These are phyloP conservation scores for Fusarium humuli DNA, from an alignment of 2,329 filamentous ascomycete species.

Conservation along the genomic window DNA sequence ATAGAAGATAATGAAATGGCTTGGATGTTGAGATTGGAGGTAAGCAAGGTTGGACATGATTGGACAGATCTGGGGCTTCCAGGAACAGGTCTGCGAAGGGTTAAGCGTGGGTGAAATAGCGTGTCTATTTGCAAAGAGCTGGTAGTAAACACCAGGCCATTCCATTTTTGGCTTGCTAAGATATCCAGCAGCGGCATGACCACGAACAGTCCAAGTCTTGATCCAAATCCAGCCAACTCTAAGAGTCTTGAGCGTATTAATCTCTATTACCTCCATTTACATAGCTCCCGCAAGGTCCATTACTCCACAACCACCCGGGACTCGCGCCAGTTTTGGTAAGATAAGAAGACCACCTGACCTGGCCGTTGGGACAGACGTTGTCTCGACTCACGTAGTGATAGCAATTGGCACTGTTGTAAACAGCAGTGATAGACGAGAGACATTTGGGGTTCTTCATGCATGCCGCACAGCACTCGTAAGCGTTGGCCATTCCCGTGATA, in stretches of 20 bases:
- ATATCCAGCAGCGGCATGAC: no score
- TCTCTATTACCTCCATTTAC: no score
- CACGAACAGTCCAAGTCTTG: no score
- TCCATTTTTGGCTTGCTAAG: no score
- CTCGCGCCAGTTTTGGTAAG: fast-evolving
- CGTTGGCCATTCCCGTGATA: not conserved
- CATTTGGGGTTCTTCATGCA: not conserved
- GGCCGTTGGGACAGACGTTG: not conserved
- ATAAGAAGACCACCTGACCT: not conserved
- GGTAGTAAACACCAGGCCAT: no score
- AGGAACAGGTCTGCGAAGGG: not conserved
- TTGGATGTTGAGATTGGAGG: not conserved
- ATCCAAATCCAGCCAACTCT: no score
- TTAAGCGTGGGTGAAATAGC: not conserved
- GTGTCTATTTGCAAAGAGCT: no score
- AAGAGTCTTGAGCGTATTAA: no score
- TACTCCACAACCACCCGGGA: no score
- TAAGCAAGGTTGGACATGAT: not conserved
- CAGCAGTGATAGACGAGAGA: not conserved
- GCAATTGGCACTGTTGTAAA: fast-evolving
- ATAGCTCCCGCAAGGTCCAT: no score
- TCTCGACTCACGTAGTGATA: fast-evolving
- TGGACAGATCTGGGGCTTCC: not conserved
- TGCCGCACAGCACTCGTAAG: not conserved
- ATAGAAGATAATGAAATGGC: not conserved